Conservation (phyloP, 2,329 filamentous ascomycete species). For the Corinectria fuckeliana region DNA sequence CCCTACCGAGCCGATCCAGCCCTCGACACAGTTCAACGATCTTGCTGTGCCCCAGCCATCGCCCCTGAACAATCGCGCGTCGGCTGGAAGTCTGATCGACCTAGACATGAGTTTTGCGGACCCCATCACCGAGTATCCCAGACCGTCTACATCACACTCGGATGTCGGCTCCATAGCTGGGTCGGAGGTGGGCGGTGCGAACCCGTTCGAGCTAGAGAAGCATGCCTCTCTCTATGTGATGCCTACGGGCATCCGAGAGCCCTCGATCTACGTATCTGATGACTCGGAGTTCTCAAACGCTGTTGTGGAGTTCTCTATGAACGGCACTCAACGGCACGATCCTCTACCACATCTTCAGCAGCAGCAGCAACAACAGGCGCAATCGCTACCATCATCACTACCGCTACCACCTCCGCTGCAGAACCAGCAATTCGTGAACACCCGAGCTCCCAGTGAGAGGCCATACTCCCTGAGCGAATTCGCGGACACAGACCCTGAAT, state of each 20-base stretch:
- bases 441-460: constrained; percentile 28
- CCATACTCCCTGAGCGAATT: constrained; percentile 51
- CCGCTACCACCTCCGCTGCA: constrained; percentile 13
- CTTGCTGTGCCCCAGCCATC: constrained; percentile 45
- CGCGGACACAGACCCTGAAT: constrained; percentile 49
- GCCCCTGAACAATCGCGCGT: constrained; percentile 48
- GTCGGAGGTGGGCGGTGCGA: constrained; percentile 60
- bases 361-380: constrained; percentile 26
- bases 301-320: constrained; percentile 41
- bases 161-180: constrained; percentile 62
- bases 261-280: constrained; percentile 67
- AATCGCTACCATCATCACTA: background rate
- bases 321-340: constrained; percentile 30
- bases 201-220: constrained; percentile 69
- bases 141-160: constrained; percentile 67
- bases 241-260: constrained; percentile 54
- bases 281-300: constrained; percentile 57
- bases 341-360: constrained; percentile 24
- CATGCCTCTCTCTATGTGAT: constrained; percentile 62
- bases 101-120: constrained; percentile 63
- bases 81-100: constrained; percentile 57
- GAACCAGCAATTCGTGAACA: constrained; percentile 19
- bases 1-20: constrained; percentile 57
- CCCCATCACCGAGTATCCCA: constrained; percentile 55
- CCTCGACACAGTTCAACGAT: constrained; percentile 51